Evolutionary conservation across 805 yeast genomes (phyloP), one percentile per base, ranked within the genome.

Genomic region (Metschnikowia aberdeeniae): DNA sequence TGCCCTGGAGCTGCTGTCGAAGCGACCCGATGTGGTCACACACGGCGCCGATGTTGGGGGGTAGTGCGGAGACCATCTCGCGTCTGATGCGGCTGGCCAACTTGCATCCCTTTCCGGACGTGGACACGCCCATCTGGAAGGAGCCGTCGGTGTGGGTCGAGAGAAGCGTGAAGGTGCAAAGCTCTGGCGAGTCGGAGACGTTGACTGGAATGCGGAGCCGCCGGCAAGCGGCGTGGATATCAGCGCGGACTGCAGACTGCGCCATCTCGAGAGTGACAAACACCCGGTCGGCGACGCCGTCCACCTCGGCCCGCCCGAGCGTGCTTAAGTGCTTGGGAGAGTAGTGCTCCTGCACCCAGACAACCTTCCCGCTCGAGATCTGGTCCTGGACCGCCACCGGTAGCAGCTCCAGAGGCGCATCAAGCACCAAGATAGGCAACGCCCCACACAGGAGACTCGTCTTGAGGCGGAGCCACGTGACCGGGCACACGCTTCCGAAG

Each of bases 71-170:
- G 1, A 80, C 78, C 34, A 88, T 65, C 49, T 86, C 95, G 51
- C 97, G 70, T 55, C 82, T 85, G 55, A 90, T 76, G 54, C 96
- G 73, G 44, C 82, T 78, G 1, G 96, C 95, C 42, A 90, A 68
- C 42, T 88, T 79, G 67, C 97, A 90, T 4, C 97, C 97, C 64
- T 86, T 86, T 0, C 96, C 95, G 22, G 82, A 78, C 0, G 97
- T 90, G 3, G 92, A 81, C 8, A 90, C 79, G 0, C 96, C 95
- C 42, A 90, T 54, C 61, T 86, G 92, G 63, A 90, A 80, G 42
- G 77, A 80, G 6, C 95, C 93, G 45, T 82, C 81, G 2, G 71
- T 67, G 58, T 77, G 79, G 0, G 90, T 80, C 0, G 97, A 85
- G 19, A 89, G 68, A 43, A 89, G 62, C 0, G 92, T 79, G 61